Base-by-base conservation (phyloP, 2,329 filamentous ascomycete genomes). In the Apiospora saccharicola region DNA sequence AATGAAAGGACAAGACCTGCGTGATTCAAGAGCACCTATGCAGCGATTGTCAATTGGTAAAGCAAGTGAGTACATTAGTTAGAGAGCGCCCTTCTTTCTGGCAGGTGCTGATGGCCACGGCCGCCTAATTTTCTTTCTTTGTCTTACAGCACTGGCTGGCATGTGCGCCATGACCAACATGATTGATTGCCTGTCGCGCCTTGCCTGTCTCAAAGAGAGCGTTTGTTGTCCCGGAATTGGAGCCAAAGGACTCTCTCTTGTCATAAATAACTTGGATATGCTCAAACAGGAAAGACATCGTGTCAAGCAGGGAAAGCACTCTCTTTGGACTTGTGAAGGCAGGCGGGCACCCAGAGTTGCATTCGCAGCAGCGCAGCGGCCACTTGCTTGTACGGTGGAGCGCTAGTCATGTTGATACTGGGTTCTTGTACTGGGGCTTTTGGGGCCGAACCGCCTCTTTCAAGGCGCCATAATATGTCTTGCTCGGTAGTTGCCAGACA, bases 331-430 rank as follows among this genome's bases (percentile, higher is more conserved):
- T 34, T 61, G 26, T 61, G 26, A 34, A 61, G 26, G 46, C 46
- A 19, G 44, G 44, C 44, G 30, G 30, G 53, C 53, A 22, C 16
- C 53, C 30, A 37, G 16, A 6, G 19, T n/a, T 41, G 37, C 49
- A 26, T 37, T 61, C 30, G 30, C 12, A 61, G 53, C 53, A 61
- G 34, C 53, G 53, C 53, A 61, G 34, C 53, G 53, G 34, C 30
- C 53, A 61, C 7, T 34, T 37, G 53, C 53, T 61, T 61, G 53
- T 61, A 61, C 19, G 30, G 53, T 61, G 53, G 53, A 61, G 53
- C 16, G 3, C 16, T 22, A 34, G 34, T 19, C 30, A 34, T 61
- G 53, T 61, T 61, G 53, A 61, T 16, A 61, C 53, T 61, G 53
- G 53, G 26, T 30, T 30, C 26, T 30, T 30, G 26, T 30, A 30